phyloP scores from a whole-genome alignment of 2,329 filamentous ascomycete species.

The Setomelanomma holmii region DNA sequence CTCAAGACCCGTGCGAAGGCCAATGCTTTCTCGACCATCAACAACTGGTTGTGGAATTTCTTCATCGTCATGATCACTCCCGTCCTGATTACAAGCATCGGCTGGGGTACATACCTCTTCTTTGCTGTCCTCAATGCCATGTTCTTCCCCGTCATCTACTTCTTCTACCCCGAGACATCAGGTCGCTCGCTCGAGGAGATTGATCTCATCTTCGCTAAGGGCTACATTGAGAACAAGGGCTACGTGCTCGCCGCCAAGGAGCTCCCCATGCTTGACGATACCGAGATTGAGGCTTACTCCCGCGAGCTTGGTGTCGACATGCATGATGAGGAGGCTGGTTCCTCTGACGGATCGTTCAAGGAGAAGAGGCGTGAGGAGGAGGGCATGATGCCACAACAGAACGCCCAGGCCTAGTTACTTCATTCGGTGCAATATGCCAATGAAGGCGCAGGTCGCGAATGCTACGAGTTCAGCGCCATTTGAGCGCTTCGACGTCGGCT shows the following conservation, averaged over 20 bases:
- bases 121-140: conserved; percentile 61
- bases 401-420: conserved; percentile 16
- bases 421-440: neutral
- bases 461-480: conserved; percentile 17
- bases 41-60: conserved; percentile 64
- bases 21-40: conserved; percentile 61
- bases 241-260: conserved; percentile 49
- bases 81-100: conserved; percentile 46
- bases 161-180: conserved; percentile 64
- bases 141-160: conserved; percentile 61
- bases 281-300: conserved; percentile 42
- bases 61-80: conserved; percentile 54
- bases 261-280: conserved; percentile 42
- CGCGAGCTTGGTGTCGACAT: conserved; percentile 43
- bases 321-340: conserved; percentile 42
- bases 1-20: conserved; percentile 64
- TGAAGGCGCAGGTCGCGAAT: conserved; percentile 22
- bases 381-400: conserved; percentile 22
- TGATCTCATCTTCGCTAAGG: conserved; percentile 57
- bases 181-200: conserved; percentile 61
- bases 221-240: conserved; percentile 42
- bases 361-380: conserved; percentile 34
- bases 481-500: conserved; percentile 20
- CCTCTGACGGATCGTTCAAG: conserved; percentile 27
- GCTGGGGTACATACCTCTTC: conserved; percentile 54